Evolutionary conservation across 805 yeast genomes (phyloP).

Genomic region (Metschnikowia kofuensis): DNA sequence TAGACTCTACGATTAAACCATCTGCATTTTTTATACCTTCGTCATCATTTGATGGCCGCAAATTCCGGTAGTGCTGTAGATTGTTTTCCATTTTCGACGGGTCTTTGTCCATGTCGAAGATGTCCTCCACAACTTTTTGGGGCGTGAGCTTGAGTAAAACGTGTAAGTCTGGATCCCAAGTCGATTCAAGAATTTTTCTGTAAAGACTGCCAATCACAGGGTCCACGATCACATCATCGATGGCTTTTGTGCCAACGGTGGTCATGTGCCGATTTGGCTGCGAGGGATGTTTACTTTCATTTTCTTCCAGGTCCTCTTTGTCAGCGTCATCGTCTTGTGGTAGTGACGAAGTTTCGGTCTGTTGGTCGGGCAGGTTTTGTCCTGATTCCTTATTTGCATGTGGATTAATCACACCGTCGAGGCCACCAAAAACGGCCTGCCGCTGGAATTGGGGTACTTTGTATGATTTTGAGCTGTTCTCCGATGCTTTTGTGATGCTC

Average conservation of each 20-base stretch:
- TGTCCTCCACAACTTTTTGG: constrained; percentile 68
- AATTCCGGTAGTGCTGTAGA: constrained; percentile 19
- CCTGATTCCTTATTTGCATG: constrained; percentile 5
- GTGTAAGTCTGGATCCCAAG: constrained; percentile 56
- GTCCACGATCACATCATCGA: constrained; percentile 34
- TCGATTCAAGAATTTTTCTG: constrained; percentile 52
- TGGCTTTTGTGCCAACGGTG: constrained; percentile 9
- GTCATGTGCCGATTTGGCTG: constrained; percentile 6
- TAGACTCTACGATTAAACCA: constrained; percentile 42
- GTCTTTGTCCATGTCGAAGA: constrained; percentile 45
- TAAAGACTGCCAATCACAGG: constrained; percentile 51
- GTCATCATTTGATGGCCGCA: constrained; percentile 21
- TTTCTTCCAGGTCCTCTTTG: not conserved
- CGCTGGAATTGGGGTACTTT: constrained; percentile 41
- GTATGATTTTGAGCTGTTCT: constrained; percentile 20
- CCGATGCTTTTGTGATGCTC: constrained; percentile 15
- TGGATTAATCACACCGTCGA: constrained; percentile 38
- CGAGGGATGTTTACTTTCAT: not conserved
- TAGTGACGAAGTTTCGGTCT: not conserved
- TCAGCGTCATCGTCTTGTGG: not conserved
- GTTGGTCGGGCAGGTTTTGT: not conserved
- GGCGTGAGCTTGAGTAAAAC: constrained; percentile 57
- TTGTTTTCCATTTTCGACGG: constrained; percentile 16
- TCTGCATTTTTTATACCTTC: constrained; percentile 26
- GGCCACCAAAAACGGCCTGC: constrained; percentile 48